These are phyloP conservation scores for Nothophaeocryptopus gaeumannii DNA, from an alignment of 2,329 filamentous ascomycete species.

Conservation along the genomic window DNA sequence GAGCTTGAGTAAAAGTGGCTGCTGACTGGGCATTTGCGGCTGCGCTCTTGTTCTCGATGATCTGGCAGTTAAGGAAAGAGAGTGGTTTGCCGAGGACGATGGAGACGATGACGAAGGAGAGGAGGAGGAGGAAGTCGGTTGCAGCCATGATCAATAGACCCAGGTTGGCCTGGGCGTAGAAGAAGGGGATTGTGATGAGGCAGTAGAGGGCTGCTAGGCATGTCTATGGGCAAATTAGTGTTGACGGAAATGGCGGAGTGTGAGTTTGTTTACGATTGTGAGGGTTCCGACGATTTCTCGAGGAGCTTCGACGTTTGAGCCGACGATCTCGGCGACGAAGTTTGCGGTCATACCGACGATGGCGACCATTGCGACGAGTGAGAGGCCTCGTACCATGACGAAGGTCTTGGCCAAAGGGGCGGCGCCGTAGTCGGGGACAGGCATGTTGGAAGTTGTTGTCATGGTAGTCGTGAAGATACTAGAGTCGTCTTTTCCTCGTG, in stretches of 20 bases:
- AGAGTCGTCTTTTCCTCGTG: constrained; percentile 5
- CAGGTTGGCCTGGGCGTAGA: constrained; percentile 74
- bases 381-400: constrained; percentile 67
- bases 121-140: constrained; percentile 66
- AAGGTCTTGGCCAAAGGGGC: constrained; percentile 70
- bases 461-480: constrained; percentile 9
- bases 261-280: constrained; percentile 65
- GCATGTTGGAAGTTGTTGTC: constrained; percentile 41
- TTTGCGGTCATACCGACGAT: constrained; percentile 79
- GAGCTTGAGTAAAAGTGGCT: constrained; percentile 53
- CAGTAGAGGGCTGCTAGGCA: constrained; percentile 77
- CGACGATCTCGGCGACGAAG: constrained; percentile 75
- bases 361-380: constrained; percentile 68
- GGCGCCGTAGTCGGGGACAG: constrained; percentile 63
- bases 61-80: constrained; percentile 70
- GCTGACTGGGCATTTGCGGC: constrained; percentile 47
- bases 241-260: background rate
- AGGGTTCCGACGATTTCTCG: constrained; percentile 74
- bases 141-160: constrained; percentile 70
- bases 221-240: constrained; percentile 52
- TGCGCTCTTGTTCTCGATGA: constrained; percentile 48
- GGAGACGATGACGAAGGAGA: constrained; percentile 74
- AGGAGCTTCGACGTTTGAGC: constrained; percentile 63
- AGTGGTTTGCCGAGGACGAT: constrained; percentile 77
- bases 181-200: constrained; percentile 65